phyloP scores from a whole-genome alignment of 2,329 filamentous ascomycete genomes.

The Botryotinia narcissicola region DNA sequence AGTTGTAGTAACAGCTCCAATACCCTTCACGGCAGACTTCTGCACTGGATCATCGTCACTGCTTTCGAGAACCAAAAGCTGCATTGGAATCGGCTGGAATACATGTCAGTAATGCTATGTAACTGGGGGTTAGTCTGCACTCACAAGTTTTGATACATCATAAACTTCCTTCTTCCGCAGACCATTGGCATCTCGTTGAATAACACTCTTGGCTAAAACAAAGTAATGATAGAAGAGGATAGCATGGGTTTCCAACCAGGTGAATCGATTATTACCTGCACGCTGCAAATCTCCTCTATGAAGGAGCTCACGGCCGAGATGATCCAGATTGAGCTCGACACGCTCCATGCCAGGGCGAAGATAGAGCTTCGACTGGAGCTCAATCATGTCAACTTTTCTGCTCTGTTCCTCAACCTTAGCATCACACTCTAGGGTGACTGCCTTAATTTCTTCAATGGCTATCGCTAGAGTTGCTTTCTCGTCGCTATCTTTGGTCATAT shows the following conservation, averaged over 20 bases:
- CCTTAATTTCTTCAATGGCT: slow-evolving; percentile 88
- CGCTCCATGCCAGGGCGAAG: slow-evolving; percentile 84
- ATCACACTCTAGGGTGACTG: slow-evolving; percentile 87
- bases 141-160: slow-evolving; percentile 86
- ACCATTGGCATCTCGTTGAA: slow-evolving; percentile 64
- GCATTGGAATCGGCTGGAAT: slow-evolving; percentile 94
- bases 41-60: slow-evolving; percentile 88
- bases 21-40: slow-evolving; percentile 60
- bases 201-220: slow-evolving; percentile 78
- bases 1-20: slow-evolving; percentile 60
- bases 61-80: slow-evolving; percentile 86
- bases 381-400: slow-evolving; percentile 84
- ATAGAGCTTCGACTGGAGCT: slow-evolving; percentile 78
- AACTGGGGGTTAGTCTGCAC: slow-evolving; percentile 30
- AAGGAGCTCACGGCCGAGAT: slow-evolving; percentile 88
- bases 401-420: slow-evolving; percentile 87
- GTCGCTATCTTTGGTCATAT: slow-evolving; percentile 78
- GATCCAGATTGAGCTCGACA: slow-evolving; percentile 84
- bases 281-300: slow-evolving; percentile 86
- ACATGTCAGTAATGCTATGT: slow-evolving; percentile 25
- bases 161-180: slow-evolving; percentile 77
- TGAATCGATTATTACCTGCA: slow-evolving; percentile 83
- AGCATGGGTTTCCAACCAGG: slow-evolving; percentile 90
- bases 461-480: slow-evolving; percentile 81
- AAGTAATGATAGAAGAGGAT: slow-evolving; percentile 96